Base-by-base conservation (phyloP, 257 asterid genomes). In the Penstemon eatonii region DNA sequence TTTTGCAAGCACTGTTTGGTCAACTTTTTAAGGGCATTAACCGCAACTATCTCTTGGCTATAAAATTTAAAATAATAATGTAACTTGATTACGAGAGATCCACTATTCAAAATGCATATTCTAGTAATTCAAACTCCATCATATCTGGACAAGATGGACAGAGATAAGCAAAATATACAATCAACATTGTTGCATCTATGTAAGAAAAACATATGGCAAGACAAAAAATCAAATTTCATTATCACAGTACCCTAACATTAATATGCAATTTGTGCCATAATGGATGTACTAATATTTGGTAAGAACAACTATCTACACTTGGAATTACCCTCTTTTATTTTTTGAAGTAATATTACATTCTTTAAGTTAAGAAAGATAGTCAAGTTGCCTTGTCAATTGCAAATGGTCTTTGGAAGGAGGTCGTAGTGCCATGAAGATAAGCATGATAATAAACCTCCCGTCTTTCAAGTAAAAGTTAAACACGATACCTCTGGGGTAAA, bases 401-500 rank as follows among this genome's bases (percentile, higher is more conserved):
- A 50, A 60, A 39, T 64, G 47, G 12, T 78, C 59, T 15, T 55
- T 25, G n/a, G 65, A 41, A 13, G 39, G 56, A 25, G 53, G 42
- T 18, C 8, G 46, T 10, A 37, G 15, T 25, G 6, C 44, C 43
- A 57, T n/a, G 51, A 45, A 60, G 40, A 62, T 54, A 60, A 71
- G 49, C 50, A 64, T 25, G 62, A 4, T 52, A 7, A 18, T 56
- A 73, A 50, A 67, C 56, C 7, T 25, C 60, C 49, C 36, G 54
- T 52, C 73, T 43, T 72, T 68, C 62, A 52, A 12, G 36, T 6
- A 49, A 62, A 25, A 57, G 46, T 65, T 65, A 51, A 45, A 61
- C 38, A 60, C 46, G 57, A 55, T 81, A 92, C 99, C 99, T 91
- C 99, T 81, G 68, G 98, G 99, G 81, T 94, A 94, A 82, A 94